Evolutionary conservation across 306 rosid genomes (phyloP).

Genomic region (Quercus glauca): DNA sequence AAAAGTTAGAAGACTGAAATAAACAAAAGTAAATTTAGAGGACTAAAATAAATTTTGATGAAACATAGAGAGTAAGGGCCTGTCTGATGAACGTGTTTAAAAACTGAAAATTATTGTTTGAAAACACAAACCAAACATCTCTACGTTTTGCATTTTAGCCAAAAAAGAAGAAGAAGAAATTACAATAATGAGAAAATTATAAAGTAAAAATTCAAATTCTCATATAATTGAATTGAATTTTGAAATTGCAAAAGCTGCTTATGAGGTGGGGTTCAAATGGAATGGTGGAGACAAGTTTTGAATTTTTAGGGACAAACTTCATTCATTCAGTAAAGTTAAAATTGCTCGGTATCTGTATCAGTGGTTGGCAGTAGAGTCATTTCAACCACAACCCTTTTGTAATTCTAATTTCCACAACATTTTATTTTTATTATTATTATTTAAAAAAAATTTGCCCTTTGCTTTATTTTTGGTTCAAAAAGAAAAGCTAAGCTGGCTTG

Average conservation of each 20-base stretch:
- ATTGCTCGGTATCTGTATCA: conserved; percentile 36
- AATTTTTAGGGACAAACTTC: conserved; percentile 21
- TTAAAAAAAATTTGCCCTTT: neutral
- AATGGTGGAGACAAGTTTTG: conserved; percentile 10
- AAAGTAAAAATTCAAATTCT: neutral
- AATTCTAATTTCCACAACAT: conserved; percentile 7
- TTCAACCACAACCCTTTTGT: conserved; percentile 29
- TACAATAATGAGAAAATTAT: neutral
- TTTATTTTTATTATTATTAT: neutral
- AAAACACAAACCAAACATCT: no score
- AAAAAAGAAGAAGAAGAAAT: neutral
- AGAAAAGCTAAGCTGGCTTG: conserved; percentile 34
- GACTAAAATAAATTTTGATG: no score
- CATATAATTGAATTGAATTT: neutral
- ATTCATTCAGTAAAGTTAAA: conserved; percentile 37
- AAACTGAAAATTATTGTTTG: no score
- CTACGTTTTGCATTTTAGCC: no score
- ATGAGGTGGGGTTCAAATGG: conserved; percentile 1
- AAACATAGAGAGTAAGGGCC: accelerated
- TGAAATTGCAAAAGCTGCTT: neutral
- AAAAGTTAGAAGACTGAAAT: neutral
- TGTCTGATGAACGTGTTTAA: no score
- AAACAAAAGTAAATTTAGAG: neutral
- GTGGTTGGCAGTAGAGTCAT: conserved; percentile 63
- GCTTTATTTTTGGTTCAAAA: conserved; percentile 32